These are phyloP conservation scores for Neonothopanus nambi DNA, from an alignment of 1,284 basidiomycete species.

Conservation along the genomic window DNA sequence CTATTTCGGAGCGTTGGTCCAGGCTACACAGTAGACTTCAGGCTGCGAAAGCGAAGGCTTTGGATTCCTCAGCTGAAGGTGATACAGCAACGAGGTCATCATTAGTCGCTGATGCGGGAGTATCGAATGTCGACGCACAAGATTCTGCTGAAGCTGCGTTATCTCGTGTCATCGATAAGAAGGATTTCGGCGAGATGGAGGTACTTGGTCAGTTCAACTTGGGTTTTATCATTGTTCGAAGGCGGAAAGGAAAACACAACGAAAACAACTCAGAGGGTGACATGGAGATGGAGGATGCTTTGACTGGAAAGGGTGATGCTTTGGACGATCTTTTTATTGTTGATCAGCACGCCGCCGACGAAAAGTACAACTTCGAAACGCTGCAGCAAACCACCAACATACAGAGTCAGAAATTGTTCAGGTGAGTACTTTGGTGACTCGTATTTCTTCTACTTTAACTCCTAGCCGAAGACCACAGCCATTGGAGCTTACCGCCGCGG, in stretches of 20 bases:
- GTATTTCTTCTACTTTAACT: constrained; percentile 3
- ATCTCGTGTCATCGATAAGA: constrained; percentile 84
- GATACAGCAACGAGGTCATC: not conserved
- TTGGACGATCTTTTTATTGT: constrained; percentile 93
- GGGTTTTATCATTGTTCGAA: constrained; percentile 90
- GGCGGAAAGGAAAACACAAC: constrained; percentile 36
- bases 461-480: constrained; percentile 61
- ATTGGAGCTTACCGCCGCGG: constrained; percentile 86
- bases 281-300: constrained; percentile 7
- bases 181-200: constrained; percentile 85
- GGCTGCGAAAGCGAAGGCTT: not conserved
- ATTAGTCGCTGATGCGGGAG: constrained; percentile 52
- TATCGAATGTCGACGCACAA: constrained; percentile 43
- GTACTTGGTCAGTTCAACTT: constrained; percentile 95
- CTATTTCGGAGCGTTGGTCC: constrained; percentile 40
- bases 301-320: not conserved
- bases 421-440: constrained; percentile 44
- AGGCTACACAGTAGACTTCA: constrained; percentile 14
- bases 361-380: constrained; percentile 98
- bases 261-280: constrained; percentile 14
- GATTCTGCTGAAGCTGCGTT: constrained; percentile 67
- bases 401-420: constrained; percentile 82
- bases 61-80: no score
- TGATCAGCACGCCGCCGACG: constrained; percentile 89
- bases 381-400: constrained; percentile 88